A percentile compares a stretch with the other conserved stretches of the same genome.
Conservation (phyloP, 2,329 filamentous ascomycete genomes). For the Aspergillus quadricinctus region DNA sequence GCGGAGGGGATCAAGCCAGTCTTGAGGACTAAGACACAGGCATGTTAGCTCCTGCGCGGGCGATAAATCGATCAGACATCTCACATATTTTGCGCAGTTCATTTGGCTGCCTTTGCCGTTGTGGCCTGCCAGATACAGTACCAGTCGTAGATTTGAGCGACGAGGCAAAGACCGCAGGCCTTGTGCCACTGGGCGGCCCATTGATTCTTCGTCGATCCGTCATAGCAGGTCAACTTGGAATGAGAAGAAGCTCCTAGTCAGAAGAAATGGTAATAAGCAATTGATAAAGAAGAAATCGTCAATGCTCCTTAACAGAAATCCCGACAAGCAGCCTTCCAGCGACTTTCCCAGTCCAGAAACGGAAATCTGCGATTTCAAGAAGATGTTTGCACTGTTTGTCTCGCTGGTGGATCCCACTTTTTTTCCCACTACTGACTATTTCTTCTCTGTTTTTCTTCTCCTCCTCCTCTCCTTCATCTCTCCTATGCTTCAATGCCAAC, state of each 20-base stretch:
- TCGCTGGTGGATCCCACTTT: conserved; percentile 9
- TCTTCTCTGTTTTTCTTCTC: conserved; percentile 17
- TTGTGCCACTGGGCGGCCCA: conserved; percentile 73
- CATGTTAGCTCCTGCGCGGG: conserved; percentile 12
- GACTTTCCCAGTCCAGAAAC: conserved; percentile 21
- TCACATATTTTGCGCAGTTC: conserved; percentile 82
- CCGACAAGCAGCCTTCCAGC: not conserved
- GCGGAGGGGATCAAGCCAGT: conserved; percentile 91
- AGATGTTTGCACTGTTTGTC: conserved; percentile 40
- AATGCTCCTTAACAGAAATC: not conserved
- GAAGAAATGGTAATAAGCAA: not conserved
- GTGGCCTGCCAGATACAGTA: conserved; percentile 46
- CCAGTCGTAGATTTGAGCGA: conserved; percentile 43
- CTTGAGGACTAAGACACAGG: conserved; percentile 63
- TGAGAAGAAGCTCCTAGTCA: not conserved
- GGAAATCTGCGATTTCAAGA: conserved; percentile 31
- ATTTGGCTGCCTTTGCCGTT: conserved; percentile 60
- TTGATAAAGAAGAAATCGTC: not conserved
- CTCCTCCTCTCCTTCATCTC: conserved; percentile 17
- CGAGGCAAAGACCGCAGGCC: conserved; percentile 64
- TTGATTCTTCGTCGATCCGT: conserved; percentile 86
- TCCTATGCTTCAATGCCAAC: conserved; percentile 9
- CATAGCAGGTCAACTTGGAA: conserved; percentile 47
- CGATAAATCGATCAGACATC: conserved; percentile 32
- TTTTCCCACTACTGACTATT: conserved; percentile 1